Evolutionary conservation across 345 rosid genomes (phyloP), one percentile per base, ranked within the genome.

Genomic region (Hypericum androsaemum): DNA sequence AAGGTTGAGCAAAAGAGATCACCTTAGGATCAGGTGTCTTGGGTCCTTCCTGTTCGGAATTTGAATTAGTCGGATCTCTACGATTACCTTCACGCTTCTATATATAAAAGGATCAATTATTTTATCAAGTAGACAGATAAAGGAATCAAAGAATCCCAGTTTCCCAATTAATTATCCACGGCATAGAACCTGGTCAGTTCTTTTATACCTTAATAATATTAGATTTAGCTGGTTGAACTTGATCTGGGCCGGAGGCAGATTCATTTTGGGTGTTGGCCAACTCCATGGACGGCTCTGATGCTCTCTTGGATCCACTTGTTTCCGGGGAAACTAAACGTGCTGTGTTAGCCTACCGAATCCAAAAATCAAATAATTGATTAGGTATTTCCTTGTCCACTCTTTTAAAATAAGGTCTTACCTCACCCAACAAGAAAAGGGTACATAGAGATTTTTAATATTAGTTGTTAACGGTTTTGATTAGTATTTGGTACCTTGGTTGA

Each of bases 11-110:
- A 46, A 3, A 13, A 13, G 22, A 46, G 1, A 5, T 51, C 41
- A 72, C 81, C 78, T 77, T 77, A 53, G 78, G 76, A 53, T 77
- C 78, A 0, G 81, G 78, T 28, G 78, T 70, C 42, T 70, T 70
- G 28, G 78, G 76, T 51, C 75, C 76, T 60, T 76, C 77, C 36
- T 70, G 78, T 54, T 73, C 71, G 5, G 78, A 70, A 37, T 63
- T 59, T 40, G 74, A 70, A 7, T 60, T 54, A 17, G 73, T 56
- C 11, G 69, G 69, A 7, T 73, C 81, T 67, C 66, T 73, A 8
- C 77, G 71, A 54, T 64, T 70, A 47, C 81, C 78, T 73, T 62
- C 76, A 14, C 77, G 67, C 81, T 77, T 65, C 53, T 59, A 62
- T 37, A 46, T 38, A 12, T 14, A 15, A 12, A 45, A 57, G 40